phyloP scores from a whole-genome alignment of 2,329 filamentous ascomycete genomes.

The Fusarium sp. region DNA sequence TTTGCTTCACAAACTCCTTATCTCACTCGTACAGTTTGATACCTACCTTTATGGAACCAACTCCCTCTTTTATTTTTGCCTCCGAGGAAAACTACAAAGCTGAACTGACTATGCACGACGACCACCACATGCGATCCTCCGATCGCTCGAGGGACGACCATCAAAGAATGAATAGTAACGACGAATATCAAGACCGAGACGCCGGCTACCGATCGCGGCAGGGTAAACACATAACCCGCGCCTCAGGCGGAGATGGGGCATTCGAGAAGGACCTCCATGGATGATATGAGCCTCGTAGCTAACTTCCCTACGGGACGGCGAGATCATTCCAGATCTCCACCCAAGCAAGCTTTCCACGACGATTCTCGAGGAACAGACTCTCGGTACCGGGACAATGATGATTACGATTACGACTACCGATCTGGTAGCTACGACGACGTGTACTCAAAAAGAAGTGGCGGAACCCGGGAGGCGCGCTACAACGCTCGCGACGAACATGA shows the following conservation, averaged over 20 bases:
- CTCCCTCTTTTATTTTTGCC: neutral
- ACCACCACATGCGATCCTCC: conserved; percentile 50
- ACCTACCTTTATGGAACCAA: neutral
- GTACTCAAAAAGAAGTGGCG: conserved; percentile 39
- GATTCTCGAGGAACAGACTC: conserved; percentile 48
- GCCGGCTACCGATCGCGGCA: conserved; percentile 61
- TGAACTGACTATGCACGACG: conserved; percentile 57
- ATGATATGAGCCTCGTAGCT: conserved; percentile 54
- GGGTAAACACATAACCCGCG: conserved; percentile 59
- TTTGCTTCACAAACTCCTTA: conserved; percentile 2
- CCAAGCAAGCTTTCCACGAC: conserved; percentile 53
- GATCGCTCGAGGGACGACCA: conserved; percentile 47
- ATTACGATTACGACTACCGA: conserved; percentile 37
- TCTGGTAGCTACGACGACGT: conserved; percentile 47
- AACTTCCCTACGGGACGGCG: conserved; percentile 59
- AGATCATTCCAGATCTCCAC: conserved; percentile 58
- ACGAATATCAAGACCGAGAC: conserved; percentile 47
- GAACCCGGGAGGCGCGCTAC: conserved; percentile 44
- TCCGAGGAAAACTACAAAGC: conserved; percentile 22
- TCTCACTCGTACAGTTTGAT: neutral
- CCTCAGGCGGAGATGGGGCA: conserved; percentile 43
- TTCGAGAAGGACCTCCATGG: conserved; percentile 44
- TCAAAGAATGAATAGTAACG: conserved; percentile 39
- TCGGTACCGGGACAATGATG: conserved; percentile 43
- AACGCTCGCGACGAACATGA: conserved; percentile 47